Evolutionary conservation across 148 eudicot genomes (phyloP).

Genomic region (Heliamphora exappendiculata): DNA sequence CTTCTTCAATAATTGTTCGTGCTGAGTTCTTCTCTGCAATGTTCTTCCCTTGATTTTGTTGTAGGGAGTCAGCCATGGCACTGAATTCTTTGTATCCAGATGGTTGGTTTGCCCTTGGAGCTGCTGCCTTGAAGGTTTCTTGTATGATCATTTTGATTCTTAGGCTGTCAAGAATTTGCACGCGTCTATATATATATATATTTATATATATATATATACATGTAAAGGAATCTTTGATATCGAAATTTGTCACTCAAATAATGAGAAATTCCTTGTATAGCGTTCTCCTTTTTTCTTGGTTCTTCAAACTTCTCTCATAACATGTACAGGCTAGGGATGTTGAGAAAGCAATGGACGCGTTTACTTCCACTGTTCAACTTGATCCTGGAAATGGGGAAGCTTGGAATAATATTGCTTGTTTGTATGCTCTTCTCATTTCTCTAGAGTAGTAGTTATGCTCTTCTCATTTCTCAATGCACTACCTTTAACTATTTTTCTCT

Average conservation of each 20-base stretch:
- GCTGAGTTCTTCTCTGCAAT: not conserved
- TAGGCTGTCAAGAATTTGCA: not conserved
- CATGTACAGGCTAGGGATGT: conserved; percentile 67
- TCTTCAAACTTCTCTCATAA: conserved; percentile 6
- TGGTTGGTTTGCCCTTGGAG: conserved; percentile 99
- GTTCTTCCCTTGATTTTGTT: conserved; percentile 9
- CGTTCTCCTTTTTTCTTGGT: not conserved
- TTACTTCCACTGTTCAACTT: conserved; percentile 88
- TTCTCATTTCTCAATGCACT: not conserved
- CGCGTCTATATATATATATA: too few relatives aligned
- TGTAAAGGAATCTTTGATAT: conserved; percentile 1
- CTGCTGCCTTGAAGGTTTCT: conserved; percentile 85
- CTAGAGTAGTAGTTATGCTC: not conserved
- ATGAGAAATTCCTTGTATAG: not conserved
- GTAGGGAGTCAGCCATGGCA: conserved; percentile 88
- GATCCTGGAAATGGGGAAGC: conserved; percentile 99
- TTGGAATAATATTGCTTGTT: conserved; percentile 95
- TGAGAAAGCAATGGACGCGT: conserved; percentile 78
- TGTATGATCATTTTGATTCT: not conserved
- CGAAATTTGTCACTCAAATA: not conserved
- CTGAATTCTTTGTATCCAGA: conserved; percentile 81
- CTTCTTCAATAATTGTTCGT: not conserved
- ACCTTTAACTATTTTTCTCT: not conserved
- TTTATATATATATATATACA: too few relatives aligned
- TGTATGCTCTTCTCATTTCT: conserved; percentile 42